These are phyloP conservation scores for Mycena haematopus DNA, from an alignment of 768 basidiomycete genomes.

Conservation along the genomic window DNA sequence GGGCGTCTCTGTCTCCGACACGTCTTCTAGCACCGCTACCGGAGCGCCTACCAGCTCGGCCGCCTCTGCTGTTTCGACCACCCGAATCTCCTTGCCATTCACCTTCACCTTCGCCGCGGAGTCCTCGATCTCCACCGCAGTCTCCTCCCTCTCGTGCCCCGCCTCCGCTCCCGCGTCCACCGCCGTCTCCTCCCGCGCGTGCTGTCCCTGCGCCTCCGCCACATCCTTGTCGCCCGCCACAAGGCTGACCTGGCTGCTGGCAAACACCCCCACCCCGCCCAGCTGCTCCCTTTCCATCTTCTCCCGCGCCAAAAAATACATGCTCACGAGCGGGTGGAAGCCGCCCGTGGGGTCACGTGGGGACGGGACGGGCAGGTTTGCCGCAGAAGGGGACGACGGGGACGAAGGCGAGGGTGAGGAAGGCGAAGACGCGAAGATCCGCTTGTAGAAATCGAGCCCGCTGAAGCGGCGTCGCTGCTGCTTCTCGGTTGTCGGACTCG, in stretches of 20 bases:
- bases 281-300: constrained; percentile 94
- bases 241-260: constrained; percentile 72
- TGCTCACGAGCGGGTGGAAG: constrained; percentile 93
- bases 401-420: constrained; percentile 37
- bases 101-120: constrained; percentile 50
- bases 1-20: background rate
- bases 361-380: constrained; percentile 40
- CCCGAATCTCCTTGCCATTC: constrained; percentile 56
- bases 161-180: constrained; percentile 66
- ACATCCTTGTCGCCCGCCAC: background rate
- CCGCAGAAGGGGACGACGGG: constrained; percentile 40
- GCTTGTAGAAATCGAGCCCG: constrained; percentile 92
- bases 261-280: constrained; percentile 60
- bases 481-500: constrained; percentile 10
- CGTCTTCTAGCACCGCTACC: background rate
- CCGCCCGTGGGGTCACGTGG: constrained; percentile 82
- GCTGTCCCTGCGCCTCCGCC: background rate
- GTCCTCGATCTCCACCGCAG: constrained; percentile 32
- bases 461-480: constrained; percentile 67
- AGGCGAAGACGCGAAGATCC: constrained; percentile 67
- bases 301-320: constrained; percentile 95
- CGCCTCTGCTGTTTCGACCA: constrained; percentile 53
- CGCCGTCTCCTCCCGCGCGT: constrained; percentile 26
- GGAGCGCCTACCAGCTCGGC: constrained; percentile 74
- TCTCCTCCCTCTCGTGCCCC: constrained; percentile 24